A percentile compares a stretch with the other conserved stretches of the same genome.
Conservation (phyloP, 139 green algal species). For the Axilococcus clingmanii region DNA sequence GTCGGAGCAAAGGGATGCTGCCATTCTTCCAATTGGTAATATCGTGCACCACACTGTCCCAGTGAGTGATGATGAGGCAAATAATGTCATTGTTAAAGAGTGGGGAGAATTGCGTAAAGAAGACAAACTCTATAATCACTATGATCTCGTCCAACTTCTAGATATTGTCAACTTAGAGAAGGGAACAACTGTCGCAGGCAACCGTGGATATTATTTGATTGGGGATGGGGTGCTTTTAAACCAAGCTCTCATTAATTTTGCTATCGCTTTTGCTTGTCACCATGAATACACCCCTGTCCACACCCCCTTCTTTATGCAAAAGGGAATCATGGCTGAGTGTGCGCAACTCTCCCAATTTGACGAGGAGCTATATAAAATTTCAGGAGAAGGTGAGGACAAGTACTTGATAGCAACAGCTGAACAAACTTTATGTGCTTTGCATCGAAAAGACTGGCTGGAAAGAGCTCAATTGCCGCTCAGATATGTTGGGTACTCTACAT, state of each 20-base stretch:
- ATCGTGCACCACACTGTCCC: constrained; percentile 93
- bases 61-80: constrained; percentile 83
- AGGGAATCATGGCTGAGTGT: constrained; percentile 95
- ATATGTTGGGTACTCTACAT: constrained; percentile 97
- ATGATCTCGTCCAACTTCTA: constrained; percentile 87
- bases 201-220: constrained; percentile 89
- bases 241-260: constrained; percentile 87
- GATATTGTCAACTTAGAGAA: constrained; percentile 88
- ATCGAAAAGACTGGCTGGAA: constrained; percentile 91
- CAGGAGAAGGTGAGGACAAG: constrained; percentile 94
- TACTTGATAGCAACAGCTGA: constrained; percentile 98
- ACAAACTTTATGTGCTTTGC: constrained; percentile 93
- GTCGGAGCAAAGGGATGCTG: constrained; percentile 50
- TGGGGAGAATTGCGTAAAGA: constrained; percentile 46
- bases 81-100: constrained; percentile 81
- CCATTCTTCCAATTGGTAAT: constrained; percentile 87
- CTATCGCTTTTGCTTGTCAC: constrained; percentile 52
- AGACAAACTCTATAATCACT: constrained; percentile 84
- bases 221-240: constrained; percentile 92
- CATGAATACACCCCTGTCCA: constrained; percentile 76
- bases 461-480: constrained; percentile 60
- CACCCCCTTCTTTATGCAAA: constrained; percentile 90
- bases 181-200: constrained; percentile 59
- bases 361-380: constrained; percentile 96
- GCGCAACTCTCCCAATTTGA: constrained; percentile 98